These are phyloP conservation scores for Paralagenidium karlingii DNA, from an alignment of 352 stramenopile species.

Conservation along the genomic window DNA sequence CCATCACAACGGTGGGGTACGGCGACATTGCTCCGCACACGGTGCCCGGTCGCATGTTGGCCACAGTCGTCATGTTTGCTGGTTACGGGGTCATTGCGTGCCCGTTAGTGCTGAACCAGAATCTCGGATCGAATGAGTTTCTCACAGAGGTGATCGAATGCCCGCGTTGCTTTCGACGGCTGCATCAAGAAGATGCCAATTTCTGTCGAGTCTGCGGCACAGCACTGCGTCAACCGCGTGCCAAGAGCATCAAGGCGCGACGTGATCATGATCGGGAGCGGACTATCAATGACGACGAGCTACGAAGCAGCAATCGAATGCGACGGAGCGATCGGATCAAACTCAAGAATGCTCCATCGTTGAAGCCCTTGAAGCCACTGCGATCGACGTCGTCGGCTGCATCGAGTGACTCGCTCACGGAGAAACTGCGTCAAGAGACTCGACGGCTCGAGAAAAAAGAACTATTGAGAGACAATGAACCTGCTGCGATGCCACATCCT, in stretches of 20 bases:
- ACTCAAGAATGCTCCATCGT: no score
- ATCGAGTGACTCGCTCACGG: no score
- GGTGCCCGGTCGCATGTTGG: slow-evolving; percentile 62
- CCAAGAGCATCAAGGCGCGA: background rate
- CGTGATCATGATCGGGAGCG: no score
- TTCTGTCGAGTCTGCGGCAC: slow-evolving; percentile 64
- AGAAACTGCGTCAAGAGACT: no score
- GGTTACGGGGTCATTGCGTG: slow-evolving; percentile 80
- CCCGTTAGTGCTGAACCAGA: slow-evolving; percentile 60
- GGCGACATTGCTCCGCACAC: slow-evolving; percentile 77
- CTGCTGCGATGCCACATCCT: no score
- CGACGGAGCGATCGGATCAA: no score
- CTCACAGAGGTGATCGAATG: slow-evolving; percentile 52
- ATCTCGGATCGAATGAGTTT: slow-evolving; percentile 20
- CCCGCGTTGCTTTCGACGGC: slow-evolving; percentile 48
- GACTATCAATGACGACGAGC: no score
- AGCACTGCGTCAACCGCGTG: slow-evolving; percentile 14
- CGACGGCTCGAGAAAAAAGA: no score
- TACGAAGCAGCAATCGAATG: no score
- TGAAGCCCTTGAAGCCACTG: no score
- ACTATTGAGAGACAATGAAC: no score
- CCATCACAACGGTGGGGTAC: slow-evolving; percentile 80
- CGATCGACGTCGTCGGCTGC: no score
- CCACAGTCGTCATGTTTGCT: slow-evolving; percentile 77
- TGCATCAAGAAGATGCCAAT: slow-evolving; percentile 65